A percentile compares a stretch with the other conserved stretches of the same genome.
phyloP scores from a whole-genome alignment of 164 flowering plant species.

The Stephania japonica region DNA sequence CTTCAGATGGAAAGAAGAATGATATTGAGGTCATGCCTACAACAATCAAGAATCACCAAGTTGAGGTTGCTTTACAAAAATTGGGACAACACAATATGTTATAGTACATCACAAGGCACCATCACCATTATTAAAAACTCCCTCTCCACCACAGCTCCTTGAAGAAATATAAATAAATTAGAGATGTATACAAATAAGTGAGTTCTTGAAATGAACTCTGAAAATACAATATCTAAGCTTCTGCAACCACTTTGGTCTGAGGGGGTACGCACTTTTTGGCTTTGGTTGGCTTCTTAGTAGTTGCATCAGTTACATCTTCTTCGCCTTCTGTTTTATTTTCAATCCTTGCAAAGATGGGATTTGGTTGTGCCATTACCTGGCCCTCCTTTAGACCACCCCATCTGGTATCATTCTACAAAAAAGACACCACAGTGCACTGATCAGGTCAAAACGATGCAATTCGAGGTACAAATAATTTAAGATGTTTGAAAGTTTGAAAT shows the following conservation, averaged over 20 bases:
- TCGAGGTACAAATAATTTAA: background rate
- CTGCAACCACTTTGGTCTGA: conserved; percentile 34
- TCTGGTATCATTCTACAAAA: conserved; percentile 54
- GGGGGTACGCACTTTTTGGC: conserved; percentile 26
- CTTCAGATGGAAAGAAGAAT: too few species aligned
- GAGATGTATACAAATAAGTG: background rate
- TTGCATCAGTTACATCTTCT: conserved; percentile 28
- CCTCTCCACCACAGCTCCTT: background rate
- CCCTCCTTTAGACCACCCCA: conserved; percentile 96
- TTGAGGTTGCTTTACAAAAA: background rate
- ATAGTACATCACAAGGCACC: background rate
- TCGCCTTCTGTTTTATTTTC: conserved; percentile 34
- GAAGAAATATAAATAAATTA: background rate
- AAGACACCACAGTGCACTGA: conserved; percentile 4
- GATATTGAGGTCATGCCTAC: too few species aligned
- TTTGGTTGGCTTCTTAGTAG: conserved; percentile 35
- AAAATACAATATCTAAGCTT: conserved; percentile 32
- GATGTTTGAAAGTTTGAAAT: background rate
- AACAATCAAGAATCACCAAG: background rate
- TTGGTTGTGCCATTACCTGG: conserved; percentile 73
- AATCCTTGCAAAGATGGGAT: conserved; percentile 83
- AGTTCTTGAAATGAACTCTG: background rate
- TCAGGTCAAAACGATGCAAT: background rate
- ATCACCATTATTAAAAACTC: background rate
- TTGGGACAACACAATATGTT: background rate